Base-by-base conservation (phyloP, 2,329 filamentous ascomycete genomes). In the Magnaporthales sp. region DNA sequence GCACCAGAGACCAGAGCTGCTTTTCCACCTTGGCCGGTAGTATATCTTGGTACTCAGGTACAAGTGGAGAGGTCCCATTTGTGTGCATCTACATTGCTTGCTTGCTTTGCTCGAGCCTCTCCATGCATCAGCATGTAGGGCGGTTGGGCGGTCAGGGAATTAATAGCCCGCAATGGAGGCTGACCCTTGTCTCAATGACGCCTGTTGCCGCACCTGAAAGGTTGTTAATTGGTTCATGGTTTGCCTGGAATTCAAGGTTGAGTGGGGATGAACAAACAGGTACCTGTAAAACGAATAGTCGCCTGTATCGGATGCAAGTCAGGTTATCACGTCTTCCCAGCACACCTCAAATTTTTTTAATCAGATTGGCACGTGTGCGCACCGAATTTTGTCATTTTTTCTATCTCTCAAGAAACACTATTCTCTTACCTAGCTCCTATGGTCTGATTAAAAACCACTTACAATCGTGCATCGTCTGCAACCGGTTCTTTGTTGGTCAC, bases 271-370 rank as follows among this genome's bases (percentile, higher is more conserved):
- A 58, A 24, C 8, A 22, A 26, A 24, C 11, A 22, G 24, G 54
- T 58, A 58, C 54, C 24, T 22, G 8, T 24, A 22, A 58, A 26
- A 22, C 54, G 54, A 58, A 58, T 24, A n/a, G 54, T 22, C 22
- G 54, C 54, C 54, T 56, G 54, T 58, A 58, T 58, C 54, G 54
- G n/a, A 58, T 58, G 54, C 54, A 58, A 58, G 54, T 58, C 54
- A 58, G 54, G 54, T 22, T 58, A 22, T 58, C 54, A 58, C 54
- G 54, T 26, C n/a, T 24, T 26, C 11, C 7, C 54, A 58, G 11
- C 54, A 58, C 54, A 58, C 54, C 54, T 9, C 8, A 7, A 6
- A 46, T 19, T 2, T 46, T n/a, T 46, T 46, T 46, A n/a, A 46
- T 46, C 38, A 46, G 38, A n/a, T 46, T 46, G 54, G 54, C 54